Conservation (phyloP, 192 early-diverging fungal genomes). For the Mortierella alpina region DNA sequence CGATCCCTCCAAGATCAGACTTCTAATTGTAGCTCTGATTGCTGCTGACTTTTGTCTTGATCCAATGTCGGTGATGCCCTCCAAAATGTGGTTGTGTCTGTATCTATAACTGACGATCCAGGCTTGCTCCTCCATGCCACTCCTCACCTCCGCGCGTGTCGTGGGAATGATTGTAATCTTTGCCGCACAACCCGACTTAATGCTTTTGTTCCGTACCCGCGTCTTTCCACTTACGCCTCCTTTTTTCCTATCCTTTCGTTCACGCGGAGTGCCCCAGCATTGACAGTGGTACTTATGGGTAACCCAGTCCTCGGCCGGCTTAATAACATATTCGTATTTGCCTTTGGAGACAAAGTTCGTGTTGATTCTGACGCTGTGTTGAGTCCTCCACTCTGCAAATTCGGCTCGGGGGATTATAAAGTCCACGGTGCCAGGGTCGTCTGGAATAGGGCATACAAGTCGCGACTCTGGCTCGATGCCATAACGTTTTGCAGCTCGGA, state of each 20-base stretch:
- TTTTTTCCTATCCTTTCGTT: background rate
- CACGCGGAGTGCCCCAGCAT: background rate
- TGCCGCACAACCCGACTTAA: background rate
- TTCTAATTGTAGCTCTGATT: slow-evolving; percentile 8
- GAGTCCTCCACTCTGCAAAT: background rate
- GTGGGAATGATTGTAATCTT: background rate
- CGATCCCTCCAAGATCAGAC: slow-evolving; percentile 8
- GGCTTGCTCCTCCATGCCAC: background rate
- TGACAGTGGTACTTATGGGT: background rate
- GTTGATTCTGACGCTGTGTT: background rate
- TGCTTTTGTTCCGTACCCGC: background rate
- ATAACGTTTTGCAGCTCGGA: background rate
- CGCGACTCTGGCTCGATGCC: background rate
- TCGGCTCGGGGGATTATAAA: background rate
- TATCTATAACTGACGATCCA: slow-evolving; percentile 5
- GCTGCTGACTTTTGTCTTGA: slow-evolving; percentile 13
- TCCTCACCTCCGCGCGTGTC: background rate
- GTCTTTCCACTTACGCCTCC: slow-evolving; percentile 8
- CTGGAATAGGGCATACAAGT: background rate
- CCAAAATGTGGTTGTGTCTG: slow-evolving; percentile 24
- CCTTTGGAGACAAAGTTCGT: background rate
- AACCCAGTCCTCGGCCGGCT: background rate
- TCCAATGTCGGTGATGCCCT: slow-evolving; percentile 3
- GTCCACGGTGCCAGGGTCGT: background rate
- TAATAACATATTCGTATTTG: background rate